phyloP scores from a whole-genome alignment of 805 yeast genomes.

The Saturnispora dispora region DNA sequence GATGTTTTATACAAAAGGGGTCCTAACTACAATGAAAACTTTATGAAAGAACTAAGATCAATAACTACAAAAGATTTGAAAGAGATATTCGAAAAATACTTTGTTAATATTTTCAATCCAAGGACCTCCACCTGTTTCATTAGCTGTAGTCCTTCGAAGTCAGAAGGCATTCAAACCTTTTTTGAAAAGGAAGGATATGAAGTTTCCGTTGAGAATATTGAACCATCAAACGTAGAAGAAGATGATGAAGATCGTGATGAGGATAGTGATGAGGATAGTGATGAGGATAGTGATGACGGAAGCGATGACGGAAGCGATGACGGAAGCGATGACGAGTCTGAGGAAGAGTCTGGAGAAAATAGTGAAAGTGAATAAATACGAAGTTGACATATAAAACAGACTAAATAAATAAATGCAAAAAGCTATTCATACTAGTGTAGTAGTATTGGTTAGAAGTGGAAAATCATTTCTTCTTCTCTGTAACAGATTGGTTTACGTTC shows the following conservation, averaged over 20 bases:
- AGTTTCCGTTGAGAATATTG: constrained; percentile 48
- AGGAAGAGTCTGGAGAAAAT: background rate
- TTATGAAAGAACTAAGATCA: constrained; percentile 43
- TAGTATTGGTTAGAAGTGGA: background rate
- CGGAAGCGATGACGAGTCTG: background rate
- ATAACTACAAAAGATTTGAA: constrained; percentile 47
- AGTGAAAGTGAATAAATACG: background rate
- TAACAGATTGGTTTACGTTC: constrained; percentile 54
- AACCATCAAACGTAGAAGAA: constrained; percentile 23
- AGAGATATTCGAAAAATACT: constrained; percentile 45
- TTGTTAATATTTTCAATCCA: constrained; percentile 55
- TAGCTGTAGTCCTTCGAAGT: constrained; percentile 64
- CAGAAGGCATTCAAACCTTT: constrained; percentile 36
- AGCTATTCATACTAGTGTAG: background rate
- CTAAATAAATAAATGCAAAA: background rate
- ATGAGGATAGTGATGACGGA: constrained; percentile 10
- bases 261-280: constrained; percentile 9
- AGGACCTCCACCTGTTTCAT: constrained; percentile 51
- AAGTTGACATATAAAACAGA: background rate
- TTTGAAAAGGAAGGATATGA: constrained; percentile 48
- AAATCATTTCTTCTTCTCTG: constrained; percentile 32
- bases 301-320: background rate
- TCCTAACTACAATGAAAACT: constrained; percentile 45
- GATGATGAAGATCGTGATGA: constrained; percentile 24
- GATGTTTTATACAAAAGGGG: constrained; percentile 63